Percentiles rank a stretch among this genome's conserved stretches.
Conservation (phyloP, 2,329 filamentous ascomycete species). For the Bipolaris zeicola region DNA sequence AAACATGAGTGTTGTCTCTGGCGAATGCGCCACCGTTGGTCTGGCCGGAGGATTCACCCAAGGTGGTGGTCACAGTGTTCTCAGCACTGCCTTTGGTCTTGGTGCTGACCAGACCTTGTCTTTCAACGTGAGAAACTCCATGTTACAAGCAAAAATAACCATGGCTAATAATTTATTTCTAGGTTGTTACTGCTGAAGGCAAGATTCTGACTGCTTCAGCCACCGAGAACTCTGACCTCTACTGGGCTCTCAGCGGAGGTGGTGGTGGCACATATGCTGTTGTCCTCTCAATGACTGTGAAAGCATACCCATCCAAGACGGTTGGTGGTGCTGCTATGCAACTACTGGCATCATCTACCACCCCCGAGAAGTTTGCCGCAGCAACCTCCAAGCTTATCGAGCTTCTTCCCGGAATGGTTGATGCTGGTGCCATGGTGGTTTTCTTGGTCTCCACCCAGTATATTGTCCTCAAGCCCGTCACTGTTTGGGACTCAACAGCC, state of each 20-base stretch:
- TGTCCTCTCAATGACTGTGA: constrained; percentile 37
- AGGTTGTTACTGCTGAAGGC: constrained; percentile 43
- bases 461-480: constrained; percentile 12
- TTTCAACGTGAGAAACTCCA: constrained; percentile 27
- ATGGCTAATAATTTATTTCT: constrained; percentile 25
- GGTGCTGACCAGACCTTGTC: constrained; percentile 41
- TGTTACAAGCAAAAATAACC: neutral
- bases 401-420: constrained; percentile 26
- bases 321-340: constrained; percentile 32
- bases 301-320: constrained; percentile 26
- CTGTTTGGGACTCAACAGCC: constrained; percentile 12
- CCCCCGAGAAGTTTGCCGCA: constrained; percentile 21
- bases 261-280: constrained; percentile 41
- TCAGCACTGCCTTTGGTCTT: constrained; percentile 31
- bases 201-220: constrained; percentile 34
- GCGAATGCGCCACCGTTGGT: constrained; percentile 42
- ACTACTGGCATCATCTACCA: constrained; percentile 24
- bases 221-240: constrained; percentile 40
- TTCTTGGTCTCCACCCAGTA: constrained; percentile 21
- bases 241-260: constrained; percentile 46
- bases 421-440: constrained; percentile 28
- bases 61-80: constrained; percentile 38
- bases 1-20: constrained; percentile 33
- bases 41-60: constrained; percentile 41
- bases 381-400: constrained; percentile 19